These are phyloP conservation scores for Parmelia sp. DNA, from an alignment of 495 filamentous ascomycete genomes.

Conservation along the genomic window DNA sequence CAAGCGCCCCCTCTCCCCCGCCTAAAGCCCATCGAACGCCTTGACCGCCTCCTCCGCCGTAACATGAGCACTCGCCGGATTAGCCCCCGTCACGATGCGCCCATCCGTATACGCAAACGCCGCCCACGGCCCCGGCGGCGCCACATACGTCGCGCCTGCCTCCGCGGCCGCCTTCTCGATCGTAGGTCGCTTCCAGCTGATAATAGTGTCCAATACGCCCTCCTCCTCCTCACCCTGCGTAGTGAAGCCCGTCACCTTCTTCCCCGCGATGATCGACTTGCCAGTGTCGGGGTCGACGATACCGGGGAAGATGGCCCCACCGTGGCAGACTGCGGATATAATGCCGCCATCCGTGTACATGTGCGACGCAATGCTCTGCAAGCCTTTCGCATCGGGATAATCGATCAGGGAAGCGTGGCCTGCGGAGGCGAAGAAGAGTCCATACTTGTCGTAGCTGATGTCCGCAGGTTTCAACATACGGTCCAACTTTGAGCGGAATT, in stretches of 20 bases:
- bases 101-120: conserved; percentile 32
- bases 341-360: conserved; percentile 39
- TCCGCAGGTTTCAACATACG: conserved; percentile 29
- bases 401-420: conserved; percentile 45
- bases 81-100: conserved; percentile 6
- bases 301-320: conserved; percentile 41
- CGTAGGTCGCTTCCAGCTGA: conserved; percentile 30
- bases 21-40: conserved; percentile 1
- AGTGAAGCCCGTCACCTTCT: conserved; percentile 44
- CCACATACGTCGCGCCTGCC: conserved; percentile 28
- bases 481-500: conserved; percentile 40
- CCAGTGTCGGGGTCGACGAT: conserved; percentile 35
- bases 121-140: conserved; percentile 30
- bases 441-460: conserved; percentile 27
- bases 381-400: conserved; percentile 39
- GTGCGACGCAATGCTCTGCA: conserved; percentile 36
- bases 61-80: conserved; percentile 10
- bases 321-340: conserved; percentile 39
- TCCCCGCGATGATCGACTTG: conserved; percentile 38
- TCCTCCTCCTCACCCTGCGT: conserved; percentile 38
- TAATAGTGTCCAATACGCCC: conserved; percentile 31
- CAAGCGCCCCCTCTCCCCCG: neutral
- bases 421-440: conserved; percentile 45
- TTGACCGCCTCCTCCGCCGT: conserved; percentile 7
- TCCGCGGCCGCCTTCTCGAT: conserved; percentile 30